Base-by-base conservation (phyloP, 352 stramenopile species). In the Phytopythium mirpurense region DNA sequence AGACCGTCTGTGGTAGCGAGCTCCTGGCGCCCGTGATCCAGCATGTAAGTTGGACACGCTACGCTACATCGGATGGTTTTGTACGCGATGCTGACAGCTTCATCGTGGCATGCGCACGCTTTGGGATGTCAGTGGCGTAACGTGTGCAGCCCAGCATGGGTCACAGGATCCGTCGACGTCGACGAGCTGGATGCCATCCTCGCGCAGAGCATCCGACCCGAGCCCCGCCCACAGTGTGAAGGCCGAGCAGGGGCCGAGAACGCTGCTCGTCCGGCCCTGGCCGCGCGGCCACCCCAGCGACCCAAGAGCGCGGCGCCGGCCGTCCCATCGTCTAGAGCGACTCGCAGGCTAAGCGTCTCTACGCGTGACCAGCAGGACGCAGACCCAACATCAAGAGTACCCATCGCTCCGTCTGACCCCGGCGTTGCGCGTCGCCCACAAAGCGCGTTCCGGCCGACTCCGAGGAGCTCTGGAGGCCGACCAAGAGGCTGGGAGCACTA, bases 131-230 rank as follows among this genome's bases (percentile, higher is more conserved):
- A 56, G 51, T 56, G 51, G 51, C 21, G 21, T 9, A 42, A 23
- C 21, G 19, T 54, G 16, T 43, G 47, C 47, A 42, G 34, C 27
- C 41, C 32, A 15, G 27, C 21, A 12, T 49, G 38, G 41, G 24
- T 49, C 51, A 41, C 21, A 2, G 35, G 31, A 2, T 50, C 49
- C 23, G 69, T 88, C n/a, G 78, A 88, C 40, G 72, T 88, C n/a
- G 72, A 88, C 19, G 69, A 66, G 15, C 50, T 88, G 6, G 78
- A 88, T 23, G 70, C 58, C 14, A 70, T 88, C 40, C 62, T 86
- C 10, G 62, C 57, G 27, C 59, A 46, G 10, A 64, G 35, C 56
- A 60, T 67, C 14, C 40, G 40, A 3, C 11, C n/a, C 21, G 40
- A 16, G 14, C 40, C 40, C 4, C 40, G 14, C 12, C 6, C 3